These are phyloP conservation scores for Theileria equi DNA, from an alignment of 169 alveolate genomes.

Conservation along the genomic window DNA sequence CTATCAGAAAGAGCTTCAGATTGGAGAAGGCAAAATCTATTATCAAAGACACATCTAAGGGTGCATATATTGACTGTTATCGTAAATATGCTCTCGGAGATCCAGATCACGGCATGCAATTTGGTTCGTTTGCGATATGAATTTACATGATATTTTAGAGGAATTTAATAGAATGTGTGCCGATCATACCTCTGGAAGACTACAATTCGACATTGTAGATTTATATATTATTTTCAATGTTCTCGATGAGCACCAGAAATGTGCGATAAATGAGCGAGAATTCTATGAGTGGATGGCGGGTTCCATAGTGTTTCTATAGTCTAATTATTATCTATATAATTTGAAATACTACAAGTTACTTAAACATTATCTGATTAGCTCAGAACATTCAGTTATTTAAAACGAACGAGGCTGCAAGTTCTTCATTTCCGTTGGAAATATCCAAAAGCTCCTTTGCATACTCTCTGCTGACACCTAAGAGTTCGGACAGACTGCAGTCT, in stretches of 20 bases:
- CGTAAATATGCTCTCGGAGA: constrained; percentile 85
- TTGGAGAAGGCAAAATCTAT: constrained; percentile 82
- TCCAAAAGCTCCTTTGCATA: constrained; percentile 34
- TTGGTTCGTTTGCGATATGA: constrained; percentile 42
- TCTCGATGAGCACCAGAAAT: constrained; percentile 86
- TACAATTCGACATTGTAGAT: constrained; percentile 85
- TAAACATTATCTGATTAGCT: constrained; percentile 5
- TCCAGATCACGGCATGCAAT: constrained; percentile 89
- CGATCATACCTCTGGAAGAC: constrained; percentile 83
- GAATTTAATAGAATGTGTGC: constrained; percentile 87
- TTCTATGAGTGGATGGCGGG: constrained; percentile 87
- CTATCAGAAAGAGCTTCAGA: constrained; percentile 82
- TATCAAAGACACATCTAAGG: constrained; percentile 76
- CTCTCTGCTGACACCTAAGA: constrained; percentile 22
- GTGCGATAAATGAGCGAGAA: constrained; percentile 87
- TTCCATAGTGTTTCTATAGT: constrained; percentile 49
- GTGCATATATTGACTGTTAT: constrained; percentile 82
- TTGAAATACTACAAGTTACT: too few relatives aligned
- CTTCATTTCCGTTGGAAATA: constrained; percentile 43
- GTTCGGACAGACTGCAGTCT: constrained; percentile 33
- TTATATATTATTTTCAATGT: constrained; percentile 84
- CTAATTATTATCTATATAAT: neutral
- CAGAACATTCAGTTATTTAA: constrained; percentile 1
- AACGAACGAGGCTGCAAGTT: constrained; percentile 34
- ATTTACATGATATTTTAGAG: constrained; percentile 39